Percentiles rank a stretch among this genome's conserved stretches.
Evolutionary conservation across 73 alveolate species (phyloP).

Genomic region (Effrenium voratum): DNA sequence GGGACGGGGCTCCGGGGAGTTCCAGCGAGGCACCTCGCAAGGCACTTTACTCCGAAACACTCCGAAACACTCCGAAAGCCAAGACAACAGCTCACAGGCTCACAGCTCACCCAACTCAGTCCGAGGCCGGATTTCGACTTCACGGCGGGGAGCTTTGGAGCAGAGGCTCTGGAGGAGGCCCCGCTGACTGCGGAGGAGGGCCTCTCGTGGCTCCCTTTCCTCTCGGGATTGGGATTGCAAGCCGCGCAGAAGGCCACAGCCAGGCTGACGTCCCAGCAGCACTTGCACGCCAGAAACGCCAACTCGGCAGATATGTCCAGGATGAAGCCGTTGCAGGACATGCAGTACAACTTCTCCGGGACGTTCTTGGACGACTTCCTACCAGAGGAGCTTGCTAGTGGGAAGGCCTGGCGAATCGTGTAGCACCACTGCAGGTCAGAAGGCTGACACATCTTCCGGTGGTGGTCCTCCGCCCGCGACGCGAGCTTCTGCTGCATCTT

Average conservation of each 20-base stretch:
- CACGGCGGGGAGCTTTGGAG: too few species aligned
- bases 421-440: too few species aligned
- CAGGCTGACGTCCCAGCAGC: slow-evolving; percentile 51
- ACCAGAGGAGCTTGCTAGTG: slow-evolving; percentile 34
- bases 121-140: too few species aligned
- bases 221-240: background rate
- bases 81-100: background rate
- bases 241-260: background rate
- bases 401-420: slow-evolving; percentile 68
- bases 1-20: slow-evolving; percentile 19
- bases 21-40: background rate
- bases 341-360: slow-evolving; percentile 65
- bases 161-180: too few species aligned
- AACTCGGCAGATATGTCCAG: background rate
- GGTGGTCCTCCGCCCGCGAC: background rate
- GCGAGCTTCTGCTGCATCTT: background rate
- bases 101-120: background rate
- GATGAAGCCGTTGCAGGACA: slow-evolving; percentile 23
- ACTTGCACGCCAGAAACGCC: slow-evolving; percentile 29
- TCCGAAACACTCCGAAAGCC: background rate
- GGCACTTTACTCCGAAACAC: background rate
- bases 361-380: background rate
- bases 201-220: too few species aligned
- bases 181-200: slow-evolving; percentile 14
- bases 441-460: slow-evolving; percentile 36